phyloP scores from a whole-genome alignment of 2,329 filamentous ascomycete species.

The Fusarium nelsonii region DNA sequence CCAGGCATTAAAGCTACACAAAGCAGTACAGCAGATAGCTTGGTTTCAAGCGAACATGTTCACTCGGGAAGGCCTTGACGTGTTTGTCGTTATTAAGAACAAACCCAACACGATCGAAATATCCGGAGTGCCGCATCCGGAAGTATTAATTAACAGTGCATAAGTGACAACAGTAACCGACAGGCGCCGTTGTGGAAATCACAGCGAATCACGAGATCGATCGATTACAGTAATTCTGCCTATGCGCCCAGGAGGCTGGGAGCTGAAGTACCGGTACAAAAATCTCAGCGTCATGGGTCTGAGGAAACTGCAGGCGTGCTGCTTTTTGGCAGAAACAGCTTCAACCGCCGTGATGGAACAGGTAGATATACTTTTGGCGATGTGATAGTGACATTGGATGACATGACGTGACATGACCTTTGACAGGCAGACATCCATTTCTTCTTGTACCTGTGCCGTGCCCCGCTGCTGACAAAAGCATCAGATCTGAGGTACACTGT shows the following conservation, averaged over 20 bases:
- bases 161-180: conserved; percentile 16
- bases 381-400: conserved; percentile 18
- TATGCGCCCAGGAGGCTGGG: conserved; percentile 36
- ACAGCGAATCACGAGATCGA: conserved; percentile 38
- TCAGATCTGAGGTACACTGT: not conserved
- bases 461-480: conserved; percentile 42
- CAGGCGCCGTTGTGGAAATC: conserved; percentile 12
- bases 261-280: conserved; percentile 37
- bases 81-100: not conserved
- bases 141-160: conserved; percentile 12
- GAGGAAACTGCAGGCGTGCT: conserved; percentile 10
- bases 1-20: not conserved
- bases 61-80: not conserved
- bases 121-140: conserved; percentile 26
- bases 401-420: conserved; percentile 7
- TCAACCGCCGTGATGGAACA: conserved; percentile 15
- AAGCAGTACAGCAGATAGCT: not conserved
- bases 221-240: conserved; percentile 10
- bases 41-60: not conserved
- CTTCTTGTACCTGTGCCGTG: conserved; percentile 7
- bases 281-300: conserved; percentile 38
- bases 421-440: not conserved
- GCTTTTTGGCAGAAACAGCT: conserved; percentile 28
- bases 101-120: conserved; percentile 2
- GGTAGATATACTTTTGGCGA: conserved; percentile 28